Base-by-base conservation (phyloP, 2,329 filamentous ascomycete genomes). In the Chaetothyriales sp. region DNA sequence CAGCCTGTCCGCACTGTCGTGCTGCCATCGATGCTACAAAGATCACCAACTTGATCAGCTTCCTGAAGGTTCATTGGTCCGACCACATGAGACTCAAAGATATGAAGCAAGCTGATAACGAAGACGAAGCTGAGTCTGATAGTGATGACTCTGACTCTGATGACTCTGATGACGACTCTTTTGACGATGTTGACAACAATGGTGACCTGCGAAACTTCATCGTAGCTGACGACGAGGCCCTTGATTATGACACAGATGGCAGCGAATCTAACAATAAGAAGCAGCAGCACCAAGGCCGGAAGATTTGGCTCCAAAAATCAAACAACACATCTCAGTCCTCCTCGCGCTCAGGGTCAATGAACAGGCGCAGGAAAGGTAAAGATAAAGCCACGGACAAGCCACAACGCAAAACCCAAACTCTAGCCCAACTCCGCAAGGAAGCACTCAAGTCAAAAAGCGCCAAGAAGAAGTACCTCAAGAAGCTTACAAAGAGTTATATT, bases 1-100 rank as follows among this genome's bases (percentile, higher is more conserved):
- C 79, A 40, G 83, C 77, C 64, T 95, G 89, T 65, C 87, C 87
- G 4, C 77, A 83, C 50, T 95, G 89, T 63, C 81, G 88, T 52
- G 79, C 78, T 1, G 66, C 69, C 2, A 76, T 92, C 44, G 76
- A 86, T 49, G 73, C 80, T 4, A 76, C 77, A 52, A 82, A 82
- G 53, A 77, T 89, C 56, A 89, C 89, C 52, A 85, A 86, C 54
- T 83, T 83, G 61, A 71, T 76, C 5, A 76, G 80, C 6, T 95
- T 95, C 70, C 82, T 81, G 61, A 81, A 81, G 59, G 79, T 85
- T 1, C 77, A 90, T 62, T 80, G 82, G 67, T 78, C 80, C 9
- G 74, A 82, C 49, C 63, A 69, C 13, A 61, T 70, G 4, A 61
- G 65, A 57, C 29, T 68, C 68, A 22, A 60, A 58, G 15, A 66